Evolutionary conservation across 371 early-diverging fungal genomes (phyloP), one percentile per base, ranked within the genome.

Genomic region (Mortierella sp.): DNA sequence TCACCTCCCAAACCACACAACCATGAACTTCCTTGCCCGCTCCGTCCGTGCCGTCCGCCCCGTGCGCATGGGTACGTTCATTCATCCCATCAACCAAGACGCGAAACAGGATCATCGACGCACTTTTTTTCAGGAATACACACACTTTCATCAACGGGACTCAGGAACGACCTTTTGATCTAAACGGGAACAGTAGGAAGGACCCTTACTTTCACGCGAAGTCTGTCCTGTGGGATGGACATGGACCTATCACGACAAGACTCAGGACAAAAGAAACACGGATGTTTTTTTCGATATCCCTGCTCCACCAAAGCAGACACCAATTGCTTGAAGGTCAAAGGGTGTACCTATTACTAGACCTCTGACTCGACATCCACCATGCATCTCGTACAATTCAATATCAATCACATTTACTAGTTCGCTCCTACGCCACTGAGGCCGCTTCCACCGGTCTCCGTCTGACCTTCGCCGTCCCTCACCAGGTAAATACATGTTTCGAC

Each of bases 381-480:
- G 8, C 7, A 8, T 7, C 37, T 7, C 34, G 2, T 34, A 58
- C 34, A 19, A 1, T 47, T 16, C 34, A 19, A 1, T 47, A 2
- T 47, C 55, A 7, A 14, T 55, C 34, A 14, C 14, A 34, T 22
- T 19, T 22, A 1, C 50, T 85, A 92, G 92, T 87, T 79, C 91
- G 95, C 85, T 86, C 86, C 79, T 95, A 95, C 79, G 96, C 96
- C 69, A 91, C 92, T 58, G 95, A 95, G 45, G 90, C 87, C 76
- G 87, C 89, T 41, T 39, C 85, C 22, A 76, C 89, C 55, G 95
- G 94, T 75, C 93, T 98, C 71, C 89, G 92, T 71, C 88, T 98
- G 85, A 97, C 93, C 89, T 96, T 98, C 81, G 95, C 91, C 70
- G 90, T 95, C 58, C 98, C 98, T 61, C 97, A 98, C 91, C 92